A percentile compares a stretch with the other conserved stretches of the same genome.
Evolutionary conservation across 2,329 filamentous ascomycete species (phyloP).

Genomic region (Dothidotthia symphoricarpi): DNA sequence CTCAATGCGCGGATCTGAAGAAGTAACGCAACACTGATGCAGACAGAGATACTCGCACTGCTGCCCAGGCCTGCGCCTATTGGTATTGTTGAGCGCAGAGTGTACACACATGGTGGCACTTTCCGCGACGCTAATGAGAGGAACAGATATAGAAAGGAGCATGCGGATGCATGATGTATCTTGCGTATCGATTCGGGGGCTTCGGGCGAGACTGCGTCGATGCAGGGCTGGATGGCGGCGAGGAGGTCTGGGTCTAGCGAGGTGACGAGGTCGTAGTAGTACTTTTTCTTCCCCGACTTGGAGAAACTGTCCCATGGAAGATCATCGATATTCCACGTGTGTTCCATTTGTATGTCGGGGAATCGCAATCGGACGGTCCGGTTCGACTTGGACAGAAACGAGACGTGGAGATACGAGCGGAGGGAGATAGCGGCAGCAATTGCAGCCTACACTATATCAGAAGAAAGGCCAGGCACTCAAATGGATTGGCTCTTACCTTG

Average conservation of each 20-base stretch:
- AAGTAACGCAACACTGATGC: constrained; percentile 77
- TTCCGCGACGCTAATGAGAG: constrained; percentile 77
- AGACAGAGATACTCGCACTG: constrained; percentile 92
- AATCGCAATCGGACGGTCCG: constrained; percentile 86
- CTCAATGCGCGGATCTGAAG: constrained; percentile 85
- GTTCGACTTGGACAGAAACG: constrained; percentile 86
- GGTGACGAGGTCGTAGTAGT: constrained; percentile 82
- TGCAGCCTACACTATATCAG: constrained; percentile 61
- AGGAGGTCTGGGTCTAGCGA: constrained; percentile 80
- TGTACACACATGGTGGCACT: constrained; percentile 82
- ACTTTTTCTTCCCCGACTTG: constrained; percentile 82
- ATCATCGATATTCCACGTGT: constrained; percentile 92
- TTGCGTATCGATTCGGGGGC: constrained; percentile 72
- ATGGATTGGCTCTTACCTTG: constrained; percentile 60
- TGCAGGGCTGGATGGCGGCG: constrained; percentile 75
- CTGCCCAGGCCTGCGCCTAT: constrained; percentile 89
- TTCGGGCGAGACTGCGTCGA: constrained; percentile 66
- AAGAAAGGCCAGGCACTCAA: not conserved
- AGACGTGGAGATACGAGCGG: constrained; percentile 94
- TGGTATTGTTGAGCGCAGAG: constrained; percentile 87
- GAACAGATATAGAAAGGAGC: constrained; percentile 89
- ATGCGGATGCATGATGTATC: constrained; percentile 78
- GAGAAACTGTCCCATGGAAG: constrained; percentile 85
- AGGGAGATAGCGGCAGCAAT: constrained; percentile 94
- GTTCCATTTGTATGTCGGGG: constrained; percentile 82